Base-by-base conservation (phyloP, 1,284 basidiomycete species). In the Puccinia coronata region DNA sequence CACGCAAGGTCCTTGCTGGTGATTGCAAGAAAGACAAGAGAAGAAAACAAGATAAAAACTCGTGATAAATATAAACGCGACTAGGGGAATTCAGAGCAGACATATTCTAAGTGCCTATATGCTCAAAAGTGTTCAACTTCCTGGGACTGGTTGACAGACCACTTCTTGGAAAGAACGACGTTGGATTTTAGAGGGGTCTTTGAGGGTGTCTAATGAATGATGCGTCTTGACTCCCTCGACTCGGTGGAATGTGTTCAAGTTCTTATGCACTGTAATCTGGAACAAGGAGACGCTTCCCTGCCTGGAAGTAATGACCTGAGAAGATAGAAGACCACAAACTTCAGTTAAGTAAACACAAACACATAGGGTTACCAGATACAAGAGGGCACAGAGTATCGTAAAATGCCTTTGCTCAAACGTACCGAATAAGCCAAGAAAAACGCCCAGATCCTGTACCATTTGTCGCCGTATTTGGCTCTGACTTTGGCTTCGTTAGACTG, bases 181-280 rank as follows among this genome's bases (percentile, higher is more conserved):
- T 23, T 34, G n/a, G 28, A 51, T 31, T 16, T 20, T 34, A 2
- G 69, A 71, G 28, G 69, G 69, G 31, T 79, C 77, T 49, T 79
- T 70, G 16, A 79, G 34, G 0, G 67, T 41, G 39, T 70, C 65
- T 18, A 79, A 43, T 49, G 82, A 83, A 25, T 82, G 84, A 82
- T 87, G 86, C 49, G 83, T 84, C 71, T 84, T 84, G 78, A 86
- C 84, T 72, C 87, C 86, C 74, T 87, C 86, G 82, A 88, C 91
- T 78, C 96, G 92, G 86, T 94, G 94, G 88, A 92, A 96, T 2
- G 92, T 95, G 86, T 98, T 98, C 83, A 98, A 87, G 89, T 98
- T 98, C 89, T 99, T 98, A 89, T 98, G 95, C 83, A 96, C 88
- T 2, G 95, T 97, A 85, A 99, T 91, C 88, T 98, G 95, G 92